Evolutionary conservation across 495 filamentous ascomycete genomes (phyloP), one percentile per base, ranked within the genome.

Genomic region (Penicillium paradoxum): DNA sequence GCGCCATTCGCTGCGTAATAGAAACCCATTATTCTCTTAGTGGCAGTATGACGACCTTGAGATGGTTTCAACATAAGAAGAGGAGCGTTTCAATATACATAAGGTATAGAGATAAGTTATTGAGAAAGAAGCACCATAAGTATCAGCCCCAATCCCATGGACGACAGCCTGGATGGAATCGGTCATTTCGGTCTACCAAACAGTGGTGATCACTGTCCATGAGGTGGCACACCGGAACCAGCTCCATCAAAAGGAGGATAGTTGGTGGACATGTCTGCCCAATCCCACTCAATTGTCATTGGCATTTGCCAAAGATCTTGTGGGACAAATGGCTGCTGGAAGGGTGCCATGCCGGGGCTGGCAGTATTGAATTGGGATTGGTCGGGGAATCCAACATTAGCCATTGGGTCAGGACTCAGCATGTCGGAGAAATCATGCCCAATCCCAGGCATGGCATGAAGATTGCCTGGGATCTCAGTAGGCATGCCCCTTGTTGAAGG

Each of bases 201-300:
- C 41, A 29, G 25, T 66, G 51, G 67, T 48, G 39, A 47, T 55
- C 56, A 69, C 49, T 65, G 65, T 39, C 24, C 24, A 27, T 3
- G 24, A 3, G 63, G 61, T 25, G 54, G 60, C 4, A 60, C 63
- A 36, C 55, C 52, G 9, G 58, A 43, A 30, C 58, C 57, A 24
- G 51, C 51, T 21, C 63, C 65, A 48, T 71, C 73, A 41, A 77
- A 74, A 6, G 67, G 57, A 15, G 72, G 71, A 33, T 75, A 70
- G 40, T 83, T 87, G 10, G 63, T 66, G 21, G 72, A 70, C 80
- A 93, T 86, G 64, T 96, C 90, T 0, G 90, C 90, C 93, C 95
- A 97, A 63, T 97, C 90, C 95, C 95, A 98, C 64, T 97, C 95
- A 18, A 97, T 80, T 13, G 89, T 93, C 85, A 96, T 95, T 9